phyloP scores from a whole-genome alignment of 2,329 filamentous ascomycete species.

The Botrytis deweyae region DNA sequence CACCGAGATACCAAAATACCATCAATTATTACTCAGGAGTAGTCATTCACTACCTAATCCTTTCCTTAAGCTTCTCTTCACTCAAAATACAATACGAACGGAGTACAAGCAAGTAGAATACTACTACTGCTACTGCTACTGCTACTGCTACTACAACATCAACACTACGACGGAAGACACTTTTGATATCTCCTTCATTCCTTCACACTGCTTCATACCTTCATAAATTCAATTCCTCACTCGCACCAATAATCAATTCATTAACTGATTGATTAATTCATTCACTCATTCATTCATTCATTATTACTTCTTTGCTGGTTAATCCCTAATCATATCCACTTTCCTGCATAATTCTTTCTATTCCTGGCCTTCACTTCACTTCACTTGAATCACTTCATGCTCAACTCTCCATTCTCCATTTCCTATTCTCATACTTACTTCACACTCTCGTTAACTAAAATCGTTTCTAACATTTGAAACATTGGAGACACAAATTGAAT shows the following conservation, averaged over 20 bases:
- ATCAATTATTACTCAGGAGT: neutral
- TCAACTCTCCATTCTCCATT: neutral
- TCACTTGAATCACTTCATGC: neutral
- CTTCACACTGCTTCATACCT: neutral
- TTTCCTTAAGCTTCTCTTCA: neutral
- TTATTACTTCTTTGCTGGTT: neutral
- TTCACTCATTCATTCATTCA: neutral
- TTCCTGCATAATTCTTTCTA: conserved; percentile 9
- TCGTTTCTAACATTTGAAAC: conserved; percentile 13
- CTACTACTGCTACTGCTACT: no score
- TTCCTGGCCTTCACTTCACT: conserved; percentile 3
- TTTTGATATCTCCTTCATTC: neutral
- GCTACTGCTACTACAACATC: no score
- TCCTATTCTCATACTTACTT: neutral
- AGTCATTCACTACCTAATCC: neutral
- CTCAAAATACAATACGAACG: neutral
- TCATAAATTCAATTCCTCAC: neutral
- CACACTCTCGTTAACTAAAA: neutral
- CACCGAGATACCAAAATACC: neutral
- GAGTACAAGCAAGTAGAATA: neutral
- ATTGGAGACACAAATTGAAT: conserved; percentile 9
- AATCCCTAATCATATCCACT: conserved; percentile 6
- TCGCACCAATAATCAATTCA: neutral
- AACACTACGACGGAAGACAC: neutral
- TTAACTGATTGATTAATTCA: neutral